A percentile compares a stretch with the other conserved stretches of the same genome.
These are phyloP conservation scores for Botrytis tulipae DNA, from an alignment of 2,329 filamentous ascomycete genomes.

Conservation along the genomic window DNA sequence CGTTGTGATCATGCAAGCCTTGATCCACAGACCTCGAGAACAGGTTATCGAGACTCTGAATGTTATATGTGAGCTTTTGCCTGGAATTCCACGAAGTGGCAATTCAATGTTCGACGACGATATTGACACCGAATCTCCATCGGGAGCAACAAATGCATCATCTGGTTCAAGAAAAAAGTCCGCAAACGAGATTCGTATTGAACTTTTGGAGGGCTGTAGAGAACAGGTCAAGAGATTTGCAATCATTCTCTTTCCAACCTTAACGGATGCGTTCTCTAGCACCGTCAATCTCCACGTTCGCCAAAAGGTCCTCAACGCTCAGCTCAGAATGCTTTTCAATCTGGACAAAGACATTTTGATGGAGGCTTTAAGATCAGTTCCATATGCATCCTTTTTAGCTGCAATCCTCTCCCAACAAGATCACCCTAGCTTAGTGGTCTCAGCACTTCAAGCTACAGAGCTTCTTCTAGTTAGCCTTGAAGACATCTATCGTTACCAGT, in stretches of 20 bases:
- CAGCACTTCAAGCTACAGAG: conserved; percentile 85
- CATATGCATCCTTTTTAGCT: conserved; percentile 93
- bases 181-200: conserved; percentile 76
- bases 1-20: conserved; percentile 96
- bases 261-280: conserved; percentile 96
- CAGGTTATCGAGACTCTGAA: conserved; percentile 97
- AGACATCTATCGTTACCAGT: conserved; percentile 89
- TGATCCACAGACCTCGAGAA: conserved; percentile 92
- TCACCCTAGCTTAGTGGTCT: conserved; percentile 80
- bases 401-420: conserved; percentile 96
- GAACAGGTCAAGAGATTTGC: conserved; percentile 87
- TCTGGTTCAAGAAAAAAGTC: conserved; percentile 51
- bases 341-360: conserved; percentile 81
- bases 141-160: conserved; percentile 46
- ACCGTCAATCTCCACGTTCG: conserved; percentile 94
- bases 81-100: conserved; percentile 62
- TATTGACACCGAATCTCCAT: conserved; percentile 42
- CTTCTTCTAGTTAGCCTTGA: conserved; percentile 81
- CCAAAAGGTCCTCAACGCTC: conserved; percentile 92
- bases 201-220: conserved; percentile 79
- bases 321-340: conserved; percentile 96
- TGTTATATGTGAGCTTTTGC: conserved; percentile 92
- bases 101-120: conserved; percentile 47
- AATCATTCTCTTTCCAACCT: conserved; percentile 85
- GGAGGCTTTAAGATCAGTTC: conserved; percentile 81